A percentile compares a stretch with the other conserved stretches of the same genome.
Conservation (phyloP, 2,329 filamentous ascomycete genomes). For the Chaetothyriales sp. region DNA sequence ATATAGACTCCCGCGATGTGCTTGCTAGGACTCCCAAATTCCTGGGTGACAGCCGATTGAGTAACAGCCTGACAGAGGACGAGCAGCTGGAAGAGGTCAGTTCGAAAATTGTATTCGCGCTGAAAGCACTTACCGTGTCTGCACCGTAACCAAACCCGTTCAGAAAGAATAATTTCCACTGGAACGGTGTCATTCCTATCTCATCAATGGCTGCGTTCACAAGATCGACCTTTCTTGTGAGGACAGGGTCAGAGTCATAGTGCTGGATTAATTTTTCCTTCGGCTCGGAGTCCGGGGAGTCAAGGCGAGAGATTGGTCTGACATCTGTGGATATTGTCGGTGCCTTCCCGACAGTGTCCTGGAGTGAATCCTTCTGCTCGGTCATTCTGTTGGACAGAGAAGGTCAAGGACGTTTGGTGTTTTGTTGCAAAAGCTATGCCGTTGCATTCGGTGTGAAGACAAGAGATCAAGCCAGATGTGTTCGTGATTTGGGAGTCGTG, state of each 20-base stretch:
- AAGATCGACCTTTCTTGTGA: conserved; percentile 26
- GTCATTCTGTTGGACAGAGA: too few relatives aligned
- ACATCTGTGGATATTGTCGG: too few relatives aligned
- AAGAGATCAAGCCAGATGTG: too few relatives aligned
- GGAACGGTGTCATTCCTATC: conserved; percentile 45
- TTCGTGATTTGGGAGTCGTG: too few relatives aligned
- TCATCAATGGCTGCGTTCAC: conserved; percentile 34
- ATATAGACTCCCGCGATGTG: conserved; percentile 23
- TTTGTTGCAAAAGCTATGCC: too few relatives aligned
- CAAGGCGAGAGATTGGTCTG: not conserved
- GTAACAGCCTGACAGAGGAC: conserved; percentile 18
- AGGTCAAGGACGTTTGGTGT: too few relatives aligned
- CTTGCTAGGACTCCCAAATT: conserved; percentile 9
- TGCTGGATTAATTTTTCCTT: conserved; percentile 7
- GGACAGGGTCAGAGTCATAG: conserved; percentile 23
- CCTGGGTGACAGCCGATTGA: conserved; percentile 17
- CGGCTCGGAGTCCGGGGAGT: not conserved
- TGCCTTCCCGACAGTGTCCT: too few relatives aligned
- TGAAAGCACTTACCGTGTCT: conserved; percentile 21
- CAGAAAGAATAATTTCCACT: conserved; percentile 45
- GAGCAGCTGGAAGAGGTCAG: conserved; percentile 20
- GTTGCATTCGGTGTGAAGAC: too few relatives aligned
- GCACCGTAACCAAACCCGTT: conserved; percentile 42
- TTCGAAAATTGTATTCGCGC: not conserved
- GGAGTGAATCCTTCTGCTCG: too few relatives aligned